These are phyloP conservation scores for Madurella mycetomatis DNA, from an alignment of 2,329 filamentous ascomycete genomes.

Conservation along the genomic window DNA sequence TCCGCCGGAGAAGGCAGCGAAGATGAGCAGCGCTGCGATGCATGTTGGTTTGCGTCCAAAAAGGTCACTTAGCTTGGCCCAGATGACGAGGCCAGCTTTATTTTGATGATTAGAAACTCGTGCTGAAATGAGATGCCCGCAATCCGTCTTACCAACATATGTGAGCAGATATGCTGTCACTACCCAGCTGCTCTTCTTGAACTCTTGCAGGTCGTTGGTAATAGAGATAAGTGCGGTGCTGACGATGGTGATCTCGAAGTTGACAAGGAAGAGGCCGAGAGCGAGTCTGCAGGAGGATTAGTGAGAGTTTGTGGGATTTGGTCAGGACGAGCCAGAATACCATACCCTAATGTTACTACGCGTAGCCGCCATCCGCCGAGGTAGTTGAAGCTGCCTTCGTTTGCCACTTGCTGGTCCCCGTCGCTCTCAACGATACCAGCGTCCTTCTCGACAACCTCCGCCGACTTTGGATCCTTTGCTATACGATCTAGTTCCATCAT, in stretches of 20 bases:
- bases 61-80: slow-evolving; percentile 43
- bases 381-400: too few species aligned
- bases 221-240: slow-evolving; percentile 47
- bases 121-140: too few species aligned
- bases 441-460: too few species aligned
- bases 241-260: slow-evolving; percentile 47
- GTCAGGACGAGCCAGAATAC: too few species aligned
- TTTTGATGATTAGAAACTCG: neutral
- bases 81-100: slow-evolving; percentile 32
- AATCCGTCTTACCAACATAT: slow-evolving; percentile 42
- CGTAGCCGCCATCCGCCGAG: too few species aligned
- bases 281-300: too few species aligned
- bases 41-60: slow-evolving; percentile 39
- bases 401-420: too few species aligned
- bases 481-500: too few species aligned
- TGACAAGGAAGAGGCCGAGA: slow-evolving; percentile 38
- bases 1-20: slow-evolving; percentile 37
- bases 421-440: too few species aligned
- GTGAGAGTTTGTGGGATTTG: too few species aligned
- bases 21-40: slow-evolving; percentile 32
- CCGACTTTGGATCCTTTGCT: too few species aligned
- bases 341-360: too few species aligned
- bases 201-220: slow-evolving; percentile 35
- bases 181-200: slow-evolving; percentile 40
- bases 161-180: slow-evolving; percentile 46